Evolutionary conservation across 768 basidiomycete species (phyloP).

Genomic region (Leucocoprinus sp.): DNA sequence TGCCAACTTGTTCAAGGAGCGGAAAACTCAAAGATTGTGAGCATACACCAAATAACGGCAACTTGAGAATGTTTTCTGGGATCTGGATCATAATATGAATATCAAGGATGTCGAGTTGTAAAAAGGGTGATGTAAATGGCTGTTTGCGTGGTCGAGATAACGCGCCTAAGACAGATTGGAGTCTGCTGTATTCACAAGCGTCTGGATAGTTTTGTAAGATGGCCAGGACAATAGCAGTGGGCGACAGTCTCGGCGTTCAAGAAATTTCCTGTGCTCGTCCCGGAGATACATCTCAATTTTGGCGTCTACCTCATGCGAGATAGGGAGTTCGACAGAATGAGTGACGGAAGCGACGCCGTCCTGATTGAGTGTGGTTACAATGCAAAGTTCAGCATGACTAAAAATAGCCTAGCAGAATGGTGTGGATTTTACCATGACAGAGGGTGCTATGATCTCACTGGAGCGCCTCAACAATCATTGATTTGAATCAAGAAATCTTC

Average conservation of each 20-base stretch:
- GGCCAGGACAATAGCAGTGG: not conserved
- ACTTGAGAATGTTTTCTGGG: not conserved
- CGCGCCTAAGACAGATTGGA: not conserved
- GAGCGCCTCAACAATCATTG: not conserved
- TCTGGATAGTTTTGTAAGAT: not conserved
- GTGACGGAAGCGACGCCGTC: not conserved
- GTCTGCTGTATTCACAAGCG: not conserved
- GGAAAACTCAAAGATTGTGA: too few species aligned
- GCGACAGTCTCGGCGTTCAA: not conserved
- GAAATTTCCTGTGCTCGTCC: not conserved
- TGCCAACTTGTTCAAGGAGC: too few species aligned
- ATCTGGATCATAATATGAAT: not conserved
- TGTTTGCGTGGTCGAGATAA: not conserved
- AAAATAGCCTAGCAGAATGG: conserved; percentile 5
- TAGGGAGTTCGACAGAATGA: not conserved
- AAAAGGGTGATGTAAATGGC: not conserved
- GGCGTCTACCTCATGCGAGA: not conserved
- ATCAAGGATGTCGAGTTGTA: not conserved
- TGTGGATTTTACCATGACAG: not conserved
- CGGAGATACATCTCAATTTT: conserved; percentile 1
- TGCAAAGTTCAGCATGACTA: not conserved
- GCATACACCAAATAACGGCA: not conserved
- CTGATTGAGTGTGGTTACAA: not conserved
- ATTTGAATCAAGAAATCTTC: not conserved
- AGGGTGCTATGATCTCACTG: conserved; percentile 1